Conservation (phyloP, 352 stramenopile genomes). For the Pythium oligandrum region DNA sequence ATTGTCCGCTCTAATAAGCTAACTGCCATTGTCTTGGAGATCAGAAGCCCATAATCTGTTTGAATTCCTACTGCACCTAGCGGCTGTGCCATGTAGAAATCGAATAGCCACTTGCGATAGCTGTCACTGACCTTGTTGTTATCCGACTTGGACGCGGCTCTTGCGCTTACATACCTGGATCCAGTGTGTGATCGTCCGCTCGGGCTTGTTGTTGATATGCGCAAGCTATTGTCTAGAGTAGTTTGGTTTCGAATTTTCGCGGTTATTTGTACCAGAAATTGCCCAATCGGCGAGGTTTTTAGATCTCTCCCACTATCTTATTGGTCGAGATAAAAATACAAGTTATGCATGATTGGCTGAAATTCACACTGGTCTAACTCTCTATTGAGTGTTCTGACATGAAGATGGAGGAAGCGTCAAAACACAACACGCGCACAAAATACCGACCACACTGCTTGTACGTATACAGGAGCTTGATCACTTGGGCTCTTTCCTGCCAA, state of each 20-base stretch:
- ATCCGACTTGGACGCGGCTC: background rate
- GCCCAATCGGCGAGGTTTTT: too few relatives aligned
- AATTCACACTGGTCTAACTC: too few relatives aligned
- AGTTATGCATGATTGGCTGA: too few relatives aligned
- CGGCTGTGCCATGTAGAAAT: background rate
- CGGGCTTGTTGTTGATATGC: slow-evolving; percentile 18
- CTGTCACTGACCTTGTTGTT: background rate
- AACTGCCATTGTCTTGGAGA: background rate
- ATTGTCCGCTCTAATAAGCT: background rate
- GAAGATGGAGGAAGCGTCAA: too few relatives aligned
- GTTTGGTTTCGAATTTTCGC: slow-evolving; percentile 10
- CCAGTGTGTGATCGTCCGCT: slow-evolving; percentile 21
- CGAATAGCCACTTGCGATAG: background rate
- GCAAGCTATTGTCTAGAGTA: slow-evolving; percentile 11
- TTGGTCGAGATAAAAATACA: too few relatives aligned
- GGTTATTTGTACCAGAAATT: too few relatives aligned
- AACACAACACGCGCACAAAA: too few relatives aligned
- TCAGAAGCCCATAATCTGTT: background rate
- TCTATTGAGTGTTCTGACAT: too few relatives aligned
- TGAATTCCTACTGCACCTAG: background rate
- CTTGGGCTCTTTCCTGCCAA: too few relatives aligned
- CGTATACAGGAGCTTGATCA: too few relatives aligned
- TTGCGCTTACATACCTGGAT: slow-evolving; percentile 1
- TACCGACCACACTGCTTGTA: too few relatives aligned
- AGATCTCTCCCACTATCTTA: too few relatives aligned